These are phyloP conservation scores for Entamoeba dispar DNA, from an alignment of 208 protist genomes.

Conservation along the genomic window DNA sequence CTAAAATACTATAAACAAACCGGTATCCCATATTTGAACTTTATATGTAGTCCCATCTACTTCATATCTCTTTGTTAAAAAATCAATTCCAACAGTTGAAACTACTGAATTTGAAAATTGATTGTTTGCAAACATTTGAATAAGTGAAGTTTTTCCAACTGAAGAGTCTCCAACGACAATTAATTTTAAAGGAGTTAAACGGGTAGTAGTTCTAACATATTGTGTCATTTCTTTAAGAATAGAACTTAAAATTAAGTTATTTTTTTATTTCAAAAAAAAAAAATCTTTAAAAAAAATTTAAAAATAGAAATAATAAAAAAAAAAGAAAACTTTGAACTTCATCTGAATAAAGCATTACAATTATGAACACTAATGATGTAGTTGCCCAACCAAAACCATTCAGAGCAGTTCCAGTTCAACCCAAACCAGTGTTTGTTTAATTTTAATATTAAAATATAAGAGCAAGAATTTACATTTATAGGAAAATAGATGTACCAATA, in stretches of 20 bases:
- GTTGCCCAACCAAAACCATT: not conserved
- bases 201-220: too few relatives aligned
- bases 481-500: not conserved
- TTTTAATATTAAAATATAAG: not conserved
- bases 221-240: not conserved
- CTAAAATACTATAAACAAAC: not conserved
- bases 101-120: not conserved
- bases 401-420: not conserved
- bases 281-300: not conserved
- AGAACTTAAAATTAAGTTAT: not conserved
- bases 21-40: not conserved
- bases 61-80: not conserved
- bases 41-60: not conserved
- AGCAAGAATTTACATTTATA: too few relatives aligned
- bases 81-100: not conserved
- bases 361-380: not conserved
- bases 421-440: not conserved
- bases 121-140: not conserved
- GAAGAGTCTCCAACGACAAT: not conserved
- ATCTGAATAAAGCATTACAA: not conserved
- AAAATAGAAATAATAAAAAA: too few relatives aligned
- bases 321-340: not conserved
- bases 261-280: not conserved
- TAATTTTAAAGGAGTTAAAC: not conserved
- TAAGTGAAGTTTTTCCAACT: not conserved